Base-by-base conservation (phyloP, 345 rosid genomes). In the Hibiscus syriacus region DNA sequence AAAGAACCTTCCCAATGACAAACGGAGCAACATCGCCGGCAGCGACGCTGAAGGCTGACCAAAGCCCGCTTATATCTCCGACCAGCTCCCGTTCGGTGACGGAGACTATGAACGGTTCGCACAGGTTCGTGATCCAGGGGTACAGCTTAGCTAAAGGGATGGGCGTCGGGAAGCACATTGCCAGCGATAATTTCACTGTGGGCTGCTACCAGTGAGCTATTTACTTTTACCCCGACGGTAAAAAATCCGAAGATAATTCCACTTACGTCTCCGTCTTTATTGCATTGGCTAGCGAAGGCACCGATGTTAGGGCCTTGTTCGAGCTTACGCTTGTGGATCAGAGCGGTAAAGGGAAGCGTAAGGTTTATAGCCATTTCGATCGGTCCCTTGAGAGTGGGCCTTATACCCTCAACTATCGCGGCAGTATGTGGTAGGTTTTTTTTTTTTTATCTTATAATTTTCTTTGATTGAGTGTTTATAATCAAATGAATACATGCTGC, bases 301-400 rank as follows among this genome's bases (percentile, higher is more conserved):
- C 89, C 26, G 87, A 36, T 36, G 39, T 36, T 36, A 36, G 39
- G 39, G 11, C 39, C 1, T 36, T 36, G 39, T 36, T 36, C 49
- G 87, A 83, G 78, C 76, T 87, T 62, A 85, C 89, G 68, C 85
- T 87, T n/a, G n/a, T n/a, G n/a, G n/a, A n/a, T 70, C 92, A 87
- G 82, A 85, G 89, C 64, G n/a, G n/a, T n/a, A n/a, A n/a, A n/a
- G n/a, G n/a, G n/a, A n/a, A n/a, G n/a, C n/a, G n/a, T n/a, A n/a
- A n/a, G 92, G 86, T 87, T 32, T 90, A 87, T 46, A 83, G 87
- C 80, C 92, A 87, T 79, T 87, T 87, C 57, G 90, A 83, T 67
- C 82, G 92, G 17, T 78, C 87, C 46, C 80, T 87, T 3, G 92
- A 76, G 71, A 66, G 87, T 58, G 92, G 92, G 2, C 92, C 92